A percentile compares a stretch with the other conserved stretches of the same genome.
Conservation (phyloP, 768 basidiomycete genomes). For the Hygrophoropsis aurantiaca region DNA sequence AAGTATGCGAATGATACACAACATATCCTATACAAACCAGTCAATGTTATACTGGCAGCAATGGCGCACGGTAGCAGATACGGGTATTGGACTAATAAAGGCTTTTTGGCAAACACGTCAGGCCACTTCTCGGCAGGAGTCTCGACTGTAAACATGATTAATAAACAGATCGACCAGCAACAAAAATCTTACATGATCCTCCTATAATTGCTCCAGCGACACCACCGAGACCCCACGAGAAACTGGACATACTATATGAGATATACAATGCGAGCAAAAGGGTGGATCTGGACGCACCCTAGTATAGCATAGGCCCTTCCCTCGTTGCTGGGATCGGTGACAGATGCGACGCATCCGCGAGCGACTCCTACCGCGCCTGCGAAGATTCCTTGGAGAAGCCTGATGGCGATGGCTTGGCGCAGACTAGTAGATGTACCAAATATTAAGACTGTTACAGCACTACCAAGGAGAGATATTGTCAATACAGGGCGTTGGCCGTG, state of each 20-base stretch:
- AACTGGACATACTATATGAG: constrained; percentile 41
- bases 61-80: constrained; percentile 87
- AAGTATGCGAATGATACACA: not conserved
- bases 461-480: constrained; percentile 81
- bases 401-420: constrained; percentile 78
- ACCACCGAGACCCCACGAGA: constrained; percentile 97
- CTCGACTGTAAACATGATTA: constrained; percentile 56
- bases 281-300: constrained; percentile 46
- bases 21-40: constrained; percentile 43
- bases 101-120: constrained; percentile 58
- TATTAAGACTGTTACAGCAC: constrained; percentile 71
- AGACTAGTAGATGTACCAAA: constrained; percentile 79
- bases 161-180: too few species aligned
- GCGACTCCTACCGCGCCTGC: constrained; percentile 95
- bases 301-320: constrained; percentile 92
- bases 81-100: constrained; percentile 77
- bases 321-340: constrained; percentile 92
- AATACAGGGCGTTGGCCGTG: constrained; percentile 87
- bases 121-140: constrained; percentile 89
- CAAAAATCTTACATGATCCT: constrained; percentile 62
- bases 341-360: constrained; percentile 78
- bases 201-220: constrained; percentile 87
- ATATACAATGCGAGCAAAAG: constrained; percentile 1
- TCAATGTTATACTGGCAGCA: constrained; percentile 73
- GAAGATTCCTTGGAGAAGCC: constrained; percentile 90